A percentile compares a stretch with the other conserved stretches of the same genome.
Conservation (phyloP, 345 rosid species). For the Salix udensis region DNA sequence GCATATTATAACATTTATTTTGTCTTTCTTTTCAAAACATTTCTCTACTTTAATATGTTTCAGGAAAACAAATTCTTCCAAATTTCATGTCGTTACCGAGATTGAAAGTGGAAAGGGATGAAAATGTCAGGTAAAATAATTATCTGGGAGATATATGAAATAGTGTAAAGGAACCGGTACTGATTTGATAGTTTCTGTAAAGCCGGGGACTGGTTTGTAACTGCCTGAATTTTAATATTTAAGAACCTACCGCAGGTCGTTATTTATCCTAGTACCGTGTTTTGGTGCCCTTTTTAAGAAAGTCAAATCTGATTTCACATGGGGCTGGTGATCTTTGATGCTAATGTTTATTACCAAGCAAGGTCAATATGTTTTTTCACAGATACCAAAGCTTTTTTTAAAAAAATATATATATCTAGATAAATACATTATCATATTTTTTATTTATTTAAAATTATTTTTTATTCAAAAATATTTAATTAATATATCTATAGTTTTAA, state of each 20-base stretch:
- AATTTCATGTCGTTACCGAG: not conserved
- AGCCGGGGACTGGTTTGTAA: not conserved
- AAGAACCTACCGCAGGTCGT: not conserved
- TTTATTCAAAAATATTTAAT: too few relatives aligned
- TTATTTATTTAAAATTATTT: too few relatives aligned
- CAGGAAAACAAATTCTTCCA: too few relatives aligned
- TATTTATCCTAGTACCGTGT: not conserved
- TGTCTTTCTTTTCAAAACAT: too few relatives aligned
- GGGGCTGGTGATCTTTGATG: not conserved
- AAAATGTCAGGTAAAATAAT: not conserved
- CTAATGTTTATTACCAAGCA: not conserved
- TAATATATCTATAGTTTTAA: too few relatives aligned
- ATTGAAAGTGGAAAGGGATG: not conserved
- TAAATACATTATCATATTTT: too few relatives aligned
- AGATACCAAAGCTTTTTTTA: too few relatives aligned
- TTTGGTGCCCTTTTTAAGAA: not conserved
- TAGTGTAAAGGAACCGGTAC: not conserved
- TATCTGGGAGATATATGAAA: not conserved
- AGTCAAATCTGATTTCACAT: constrained; percentile 1
- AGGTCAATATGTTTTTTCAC: not conserved
- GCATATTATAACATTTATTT: not conserved
- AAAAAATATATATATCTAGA: too few relatives aligned
- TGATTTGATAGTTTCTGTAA: too few relatives aligned
- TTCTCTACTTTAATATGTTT: too few relatives aligned
- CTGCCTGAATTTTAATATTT: not conserved